These are phyloP conservation scores for Furcasterigmium furcatum DNA, from an alignment of 2,329 filamentous ascomycete genomes.

Conservation along the genomic window DNA sequence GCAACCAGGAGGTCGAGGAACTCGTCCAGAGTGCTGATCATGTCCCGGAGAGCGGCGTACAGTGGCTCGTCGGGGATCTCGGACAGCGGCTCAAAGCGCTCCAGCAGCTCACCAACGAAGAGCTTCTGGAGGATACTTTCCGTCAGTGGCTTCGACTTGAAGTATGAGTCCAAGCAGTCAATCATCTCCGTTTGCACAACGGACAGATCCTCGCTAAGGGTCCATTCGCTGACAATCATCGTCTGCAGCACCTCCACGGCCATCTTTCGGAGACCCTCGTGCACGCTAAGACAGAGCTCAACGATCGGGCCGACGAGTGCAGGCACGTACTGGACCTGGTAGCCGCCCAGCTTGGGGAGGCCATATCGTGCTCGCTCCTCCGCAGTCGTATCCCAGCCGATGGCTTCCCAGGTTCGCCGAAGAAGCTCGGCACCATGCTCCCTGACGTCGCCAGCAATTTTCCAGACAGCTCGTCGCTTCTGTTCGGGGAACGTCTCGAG, in stretches of 20 bases:
- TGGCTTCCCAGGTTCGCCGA: constrained; percentile 85
- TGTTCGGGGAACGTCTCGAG: constrained; percentile 97
- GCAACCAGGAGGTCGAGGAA: constrained; percentile 87
- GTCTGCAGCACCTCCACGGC: constrained; percentile 92
- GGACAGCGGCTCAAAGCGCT: constrained; percentile 71
- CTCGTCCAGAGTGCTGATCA: constrained; percentile 84
- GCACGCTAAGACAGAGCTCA: constrained; percentile 90
- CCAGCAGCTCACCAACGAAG: constrained; percentile 82
- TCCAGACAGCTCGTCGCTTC: constrained; percentile 95
- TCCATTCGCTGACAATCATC: constrained; percentile 99
- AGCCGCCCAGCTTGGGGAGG: constrained; percentile 83
- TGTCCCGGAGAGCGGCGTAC: constrained; percentile 70
- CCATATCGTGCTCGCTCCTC: constrained; percentile 80
- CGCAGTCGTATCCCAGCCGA: constrained; percentile 86
- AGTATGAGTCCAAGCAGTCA: constrained; percentile 84
- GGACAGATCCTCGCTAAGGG: constrained; percentile 84
- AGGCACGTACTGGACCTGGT: constrained; percentile 97
- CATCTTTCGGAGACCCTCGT: constrained; percentile 84
- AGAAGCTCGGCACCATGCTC: constrained; percentile 87
- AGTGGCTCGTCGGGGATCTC: constrained; percentile 68
- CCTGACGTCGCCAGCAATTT: constrained; percentile 94
- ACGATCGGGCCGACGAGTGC: constrained; percentile 87
- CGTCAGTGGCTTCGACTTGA: constrained; percentile 83
- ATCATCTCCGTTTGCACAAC: constrained; percentile 96
- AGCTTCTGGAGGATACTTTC: constrained; percentile 90